Conservation (phyloP, 83 land plant genomes). For the Thuja plicata region DNA sequence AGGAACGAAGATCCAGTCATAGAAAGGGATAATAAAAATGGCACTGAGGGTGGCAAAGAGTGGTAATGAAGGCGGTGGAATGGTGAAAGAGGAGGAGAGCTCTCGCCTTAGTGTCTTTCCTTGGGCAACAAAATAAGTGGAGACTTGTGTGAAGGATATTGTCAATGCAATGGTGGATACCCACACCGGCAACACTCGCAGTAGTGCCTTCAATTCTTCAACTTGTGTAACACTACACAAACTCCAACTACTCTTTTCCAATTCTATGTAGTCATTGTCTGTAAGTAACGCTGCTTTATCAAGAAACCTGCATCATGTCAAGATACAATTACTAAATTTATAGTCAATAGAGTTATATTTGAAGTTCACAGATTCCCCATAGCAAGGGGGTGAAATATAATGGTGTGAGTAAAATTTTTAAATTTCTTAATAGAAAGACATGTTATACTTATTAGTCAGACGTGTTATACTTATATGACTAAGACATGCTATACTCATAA, state of each 20-base stretch:
- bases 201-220: constrained; percentile 54
- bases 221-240: constrained; percentile 62
- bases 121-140: constrained; percentile 41
- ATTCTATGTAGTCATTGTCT: neutral
- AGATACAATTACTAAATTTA: too few species aligned
- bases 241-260: constrained; percentile 30
- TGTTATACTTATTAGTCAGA: too few species aligned
- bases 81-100: constrained; percentile 20
- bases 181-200: constrained; percentile 52
- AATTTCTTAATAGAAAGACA: too few species aligned
- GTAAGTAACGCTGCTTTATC: constrained; percentile 54
- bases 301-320: constrained; percentile 23
- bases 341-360: too few species aligned
- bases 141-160: constrained; percentile 39
- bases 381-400: too few species aligned
- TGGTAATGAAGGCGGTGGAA: constrained; percentile 39
- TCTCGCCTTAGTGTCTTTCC: constrained; percentile 34
- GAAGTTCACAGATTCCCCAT: too few species aligned
- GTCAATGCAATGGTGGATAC: constrained; percentile 40
- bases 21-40: constrained; percentile 36
- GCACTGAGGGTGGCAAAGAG: constrained; percentile 28
- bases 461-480: too few species aligned
- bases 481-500: too few species aligned
- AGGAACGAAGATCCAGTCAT: constrained; percentile 31
- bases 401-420: too few species aligned